These are phyloP conservation scores for Brassica carinata DNA, from an alignment of 345 rosid species.

Conservation along the genomic window DNA sequence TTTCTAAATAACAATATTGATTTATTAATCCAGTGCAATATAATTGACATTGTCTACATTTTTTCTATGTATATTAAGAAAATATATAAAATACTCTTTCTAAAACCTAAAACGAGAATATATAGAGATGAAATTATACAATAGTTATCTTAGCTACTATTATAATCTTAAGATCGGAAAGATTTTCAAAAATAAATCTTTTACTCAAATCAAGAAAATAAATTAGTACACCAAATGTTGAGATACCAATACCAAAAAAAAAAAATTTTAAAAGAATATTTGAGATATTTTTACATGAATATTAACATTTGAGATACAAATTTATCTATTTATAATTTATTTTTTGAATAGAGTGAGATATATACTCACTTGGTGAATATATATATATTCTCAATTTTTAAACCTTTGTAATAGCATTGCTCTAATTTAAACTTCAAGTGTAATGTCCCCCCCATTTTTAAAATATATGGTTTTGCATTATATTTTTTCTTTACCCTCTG, in stretches of 20 bases:
- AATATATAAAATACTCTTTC: not conserved
- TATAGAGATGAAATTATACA: not conserved
- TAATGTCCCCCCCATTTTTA: not conserved
- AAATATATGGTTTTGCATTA: not conserved
- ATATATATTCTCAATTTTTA: not conserved
- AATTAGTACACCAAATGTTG: not conserved
- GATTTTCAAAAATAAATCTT: not conserved
- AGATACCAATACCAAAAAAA: not conserved
- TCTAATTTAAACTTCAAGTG: not conserved
- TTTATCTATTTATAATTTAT: no score
- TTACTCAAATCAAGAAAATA: not conserved
- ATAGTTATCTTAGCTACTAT: not conserved
- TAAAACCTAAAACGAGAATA: no score
- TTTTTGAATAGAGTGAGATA: not conserved
- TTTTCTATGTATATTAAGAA: not conserved
- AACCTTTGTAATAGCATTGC: not conserved
- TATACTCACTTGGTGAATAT: not conserved
- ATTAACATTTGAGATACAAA: no score
- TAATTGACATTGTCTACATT: not conserved
- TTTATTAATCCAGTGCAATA: not conserved
- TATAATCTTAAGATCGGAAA: not conserved
- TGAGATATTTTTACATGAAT: not conserved
- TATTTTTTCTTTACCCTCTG: not conserved
- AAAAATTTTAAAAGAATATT: not conserved
- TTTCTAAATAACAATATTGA: not conserved